Evolutionary conservation across 495 filamentous ascomycete genomes (phyloP), one percentile per base, ranked within the genome.

Genomic region (Letharia lupina): DNA sequence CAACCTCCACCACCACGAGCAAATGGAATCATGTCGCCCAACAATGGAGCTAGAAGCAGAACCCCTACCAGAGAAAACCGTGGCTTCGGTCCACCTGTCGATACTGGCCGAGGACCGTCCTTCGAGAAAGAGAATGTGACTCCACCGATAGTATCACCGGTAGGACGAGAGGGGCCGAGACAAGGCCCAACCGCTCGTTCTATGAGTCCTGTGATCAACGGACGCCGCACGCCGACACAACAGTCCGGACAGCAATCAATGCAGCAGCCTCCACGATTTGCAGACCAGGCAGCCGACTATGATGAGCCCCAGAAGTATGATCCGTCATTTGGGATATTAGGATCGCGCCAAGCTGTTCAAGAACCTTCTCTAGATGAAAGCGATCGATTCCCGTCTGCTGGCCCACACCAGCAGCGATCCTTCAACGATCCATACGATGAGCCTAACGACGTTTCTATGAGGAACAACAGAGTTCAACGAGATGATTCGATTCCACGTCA

Each of bases 1-100:
- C 91, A 95, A 76, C 86, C 92, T 23, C 92, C 93, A 1, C 87
- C 87, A 37, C 91, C 92, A 23, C 80, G 87, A 60, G 69, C 78
- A 23, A 86, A 84, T 72, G 82, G 81, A 35, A 76, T 75, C 31
- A 71, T 73, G 10, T 74, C 81, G 15, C 77, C 74, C 35, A 33
- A 62, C 3, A 65, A 58, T 56, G 80, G 79, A 28, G 75, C 81
- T 31, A 75, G 84, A 69, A 86, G 81, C 71, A 87, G 84, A 69
- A 87, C 85, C 1, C 85, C 86, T 1, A 84, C 85, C 11, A 84
- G 79, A 70, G 78, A 73, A 67, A 79, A 73, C 68, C 79, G 81
- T 64, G 75, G 74, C 12, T 77, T 75, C 72, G 81, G 79, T 37
- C 81, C 82, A 18, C 73, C 82, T 1, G 75, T 84, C 5, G 82